Base-by-base conservation (phyloP, 2,329 filamentous ascomycete genomes). In the Colletotrichum sp. region DNA sequence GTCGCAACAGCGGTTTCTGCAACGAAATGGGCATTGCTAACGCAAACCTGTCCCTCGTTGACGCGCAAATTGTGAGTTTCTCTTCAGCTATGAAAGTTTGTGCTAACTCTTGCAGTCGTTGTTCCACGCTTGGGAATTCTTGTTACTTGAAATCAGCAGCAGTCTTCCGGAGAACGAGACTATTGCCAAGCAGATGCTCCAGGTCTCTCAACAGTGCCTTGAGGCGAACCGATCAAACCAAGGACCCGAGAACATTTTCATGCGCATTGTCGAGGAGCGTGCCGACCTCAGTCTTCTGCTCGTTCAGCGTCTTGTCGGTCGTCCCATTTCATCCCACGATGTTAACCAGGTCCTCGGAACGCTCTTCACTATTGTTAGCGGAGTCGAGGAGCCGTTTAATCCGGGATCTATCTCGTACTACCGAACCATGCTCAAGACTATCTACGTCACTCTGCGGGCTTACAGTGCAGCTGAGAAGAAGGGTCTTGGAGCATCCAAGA, bases 11-110 rank as follows among this genome's bases (percentile, higher is more conserved):
- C 79, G 96, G 96, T 0, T 98, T 98, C 84, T 90, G 91, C 76
- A 90, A 91, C 64, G 97, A 99, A 82, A 93, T 99, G 85, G 91
- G 93, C 80, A 92, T 92, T 76, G 97, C 96, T 56, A 99, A 99
- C 83, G 87, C 94, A 77, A 98, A 99, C 83, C 84, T 99, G 68
- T 98, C 96, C 28, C 88, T 98, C 38, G 95, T 99, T 38, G 96
- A 98, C 83, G 95, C 96, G 28, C 96, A 99, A 86, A 93, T 97
- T 78, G 93, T 95, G 88, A 85, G 93, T 87, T 43, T 52, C 52
- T 30, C 26, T 24, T 56, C 30, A n/a, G 48, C 14, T 62, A 36
- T 7, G 3, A 16, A 5, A 24, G 24, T 38, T 12, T 24, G 18
- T 24, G 69, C 43, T 85, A 80, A 86, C 78, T 61, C 26, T 14